Evolutionary conservation across 371 early-diverging fungal genomes (phyloP), one percentile per base, ranked within the genome.

Genomic region (Rhizopus arrhizus): DNA sequence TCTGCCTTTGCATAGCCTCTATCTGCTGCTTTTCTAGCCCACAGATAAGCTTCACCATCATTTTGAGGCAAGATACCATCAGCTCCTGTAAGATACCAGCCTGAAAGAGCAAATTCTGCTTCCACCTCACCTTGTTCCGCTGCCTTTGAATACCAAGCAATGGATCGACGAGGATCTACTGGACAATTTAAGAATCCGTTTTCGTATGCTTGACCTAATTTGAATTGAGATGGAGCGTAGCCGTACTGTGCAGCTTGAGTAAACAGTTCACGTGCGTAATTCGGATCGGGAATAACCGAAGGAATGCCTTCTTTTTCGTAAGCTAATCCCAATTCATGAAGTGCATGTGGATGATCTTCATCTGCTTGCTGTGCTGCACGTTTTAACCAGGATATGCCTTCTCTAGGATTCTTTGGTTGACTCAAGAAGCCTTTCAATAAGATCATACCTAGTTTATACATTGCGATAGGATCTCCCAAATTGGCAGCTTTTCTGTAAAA

Each of bases 141-240:
- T 2, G 95, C 92, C 5, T 89, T 88, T 38, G 95, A 92, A 77
- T 97, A 97, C 96, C 98, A 99, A 4, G 92, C 93, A 70, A 98
- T 95, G 7, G 95, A 94, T 38, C 91, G 80, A 22, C 92, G 80
- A 4, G 99, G 89, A 66, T 97, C 96, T 3, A 91, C 78, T 0
- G 93, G 89, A 58, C 94, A 91, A n/a, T 86, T 89, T 41, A 98
- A 77, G 7, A 84, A 81, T 1, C 98, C 98, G 67, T 96, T 93
- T 74, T 99, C 97, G 77, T 95, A 96, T 49, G 91, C 93, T 59
- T 89, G 82, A 13, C 97, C 99, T 7, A 99, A 83, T 56, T 93
- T 91, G 74, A 92, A 92, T 66, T 94, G 95, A 36, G 96, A 93
- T 13, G 92, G 94, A 33, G 94, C 89, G 75, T 97, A 97, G 22